Percentiles rank a stretch among this genome's conserved stretches.
These are phyloP conservation scores for Stachybotrys chartarum DNA, from an alignment of 2,329 filamentous ascomycete species.

Conservation along the genomic window DNA sequence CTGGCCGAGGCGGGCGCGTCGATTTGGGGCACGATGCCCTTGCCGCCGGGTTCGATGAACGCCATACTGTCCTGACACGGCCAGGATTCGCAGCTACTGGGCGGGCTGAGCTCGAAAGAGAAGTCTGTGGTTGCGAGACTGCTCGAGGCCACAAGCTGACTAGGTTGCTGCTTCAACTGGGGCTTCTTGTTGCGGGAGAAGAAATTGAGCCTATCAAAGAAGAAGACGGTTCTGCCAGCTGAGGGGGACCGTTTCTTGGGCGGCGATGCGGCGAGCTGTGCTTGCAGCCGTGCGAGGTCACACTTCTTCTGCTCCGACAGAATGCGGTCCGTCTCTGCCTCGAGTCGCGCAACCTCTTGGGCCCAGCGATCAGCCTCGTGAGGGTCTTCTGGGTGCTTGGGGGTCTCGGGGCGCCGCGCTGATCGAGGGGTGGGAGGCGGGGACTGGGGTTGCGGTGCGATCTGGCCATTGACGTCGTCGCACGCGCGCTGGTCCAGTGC, in stretches of 20 bases:
- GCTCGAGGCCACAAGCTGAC: slow-evolving; percentile 24
- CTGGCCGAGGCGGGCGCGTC: slow-evolving; percentile 77
- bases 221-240: slow-evolving; percentile 19
- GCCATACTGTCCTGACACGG: slow-evolving; percentile 22
- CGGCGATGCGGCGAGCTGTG: slow-evolving; percentile 29
- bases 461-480: neutral
- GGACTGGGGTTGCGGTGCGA: neutral
- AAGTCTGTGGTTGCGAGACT: slow-evolving; percentile 25
- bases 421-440: neutral
- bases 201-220: slow-evolving; percentile 42
- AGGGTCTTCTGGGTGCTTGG: slow-evolving; percentile 4
- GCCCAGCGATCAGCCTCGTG: slow-evolving; percentile 22
- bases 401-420: neutral
- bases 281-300: slow-evolving; percentile 37
- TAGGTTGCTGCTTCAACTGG: slow-evolving; percentile 14
- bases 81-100: slow-evolving; percentile 24
- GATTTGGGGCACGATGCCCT: slow-evolving; percentile 41
- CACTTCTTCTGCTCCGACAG: slow-evolving; percentile 42
- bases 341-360: slow-evolving; percentile 33
- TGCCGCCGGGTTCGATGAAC: slow-evolving; percentile 37
- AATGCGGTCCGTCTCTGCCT: slow-evolving; percentile 40
- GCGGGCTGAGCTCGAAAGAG: slow-evolving; percentile 24
- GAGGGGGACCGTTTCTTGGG: slow-evolving; percentile 21
- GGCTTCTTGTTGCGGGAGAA: slow-evolving; percentile 34
- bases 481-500: neutral